Evolutionary conservation across 352 stramenopile species (phyloP), one percentile per base, ranked within the genome.

Genomic region (Pythium dissotocum): DNA sequence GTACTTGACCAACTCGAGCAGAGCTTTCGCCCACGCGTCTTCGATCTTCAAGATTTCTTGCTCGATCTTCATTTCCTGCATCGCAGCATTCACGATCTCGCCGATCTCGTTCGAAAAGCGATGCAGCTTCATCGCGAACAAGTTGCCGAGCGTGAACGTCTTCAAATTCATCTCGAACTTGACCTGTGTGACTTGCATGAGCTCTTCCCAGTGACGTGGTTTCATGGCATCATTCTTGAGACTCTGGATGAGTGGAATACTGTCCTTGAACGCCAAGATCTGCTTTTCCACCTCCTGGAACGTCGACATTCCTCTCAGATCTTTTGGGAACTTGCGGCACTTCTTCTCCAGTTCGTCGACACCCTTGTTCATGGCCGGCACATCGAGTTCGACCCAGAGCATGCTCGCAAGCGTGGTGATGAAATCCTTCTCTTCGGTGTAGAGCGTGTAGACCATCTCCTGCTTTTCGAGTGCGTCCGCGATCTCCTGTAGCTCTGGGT

Each of bases 151-250:
- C 4, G 94, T 98, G 52, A 98, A 94, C 1, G 90, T 95, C 72
- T 98, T 98, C 16, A 95, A 67, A 56, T 97, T 97, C 83, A 95
- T 95, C 44, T 98, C 93, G 60, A 98, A 97, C 6, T 88, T 84
- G 26, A 98, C 89, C 36, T 93, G 89, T 0, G 93, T 98, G 32
- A 97, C 83, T 8, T 63, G 61, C 83, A 97, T 96, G 54, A 97
- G 84, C 42, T 96, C 89, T 35, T 96, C 85, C 90, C 91, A 97
- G 61, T 97, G 91, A 3, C 91, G 82, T 2, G 89, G 73, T 73
- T 98, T 98, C 78, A 98, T 93, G 1, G 93, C 90, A 33, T 98
- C 93, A 59, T 98, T 98, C 73, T 98, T 98, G 1, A 98, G 78
- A 67, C 87, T 95, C 52, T 97, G 88, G 64, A 98, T 98, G 1